Percentiles rank a stretch among this genome's conserved stretches.
Evolutionary conservation across 2,329 filamentous ascomycete genomes (phyloP).

Genomic region (Aspergillus persii): DNA sequence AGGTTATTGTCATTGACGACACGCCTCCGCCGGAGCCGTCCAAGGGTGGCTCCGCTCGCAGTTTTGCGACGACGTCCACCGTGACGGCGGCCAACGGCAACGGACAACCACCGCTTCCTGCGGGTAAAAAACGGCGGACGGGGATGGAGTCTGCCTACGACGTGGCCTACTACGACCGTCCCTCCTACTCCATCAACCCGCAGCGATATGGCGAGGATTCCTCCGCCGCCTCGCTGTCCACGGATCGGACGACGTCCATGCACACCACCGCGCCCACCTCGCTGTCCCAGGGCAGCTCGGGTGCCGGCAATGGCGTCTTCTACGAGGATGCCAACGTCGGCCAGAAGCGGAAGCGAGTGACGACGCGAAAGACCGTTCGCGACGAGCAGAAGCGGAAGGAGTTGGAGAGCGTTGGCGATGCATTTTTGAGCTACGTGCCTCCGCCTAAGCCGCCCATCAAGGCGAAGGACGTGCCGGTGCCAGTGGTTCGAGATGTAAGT

Average conservation of each 20-base stretch:
- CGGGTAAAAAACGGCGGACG: conserved; percentile 72
- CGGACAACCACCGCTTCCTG: conserved; percentile 39
- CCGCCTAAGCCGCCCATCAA: conserved; percentile 88
- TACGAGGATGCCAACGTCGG: conserved; percentile 69
- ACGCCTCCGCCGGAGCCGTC: conserved; percentile 53
- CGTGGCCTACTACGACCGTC: conserved; percentile 67
- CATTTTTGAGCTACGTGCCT: conserved; percentile 76
- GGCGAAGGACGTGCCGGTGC: conserved; percentile 71
- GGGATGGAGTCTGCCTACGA: conserved; percentile 62
- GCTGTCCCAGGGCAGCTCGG: conserved; percentile 59
- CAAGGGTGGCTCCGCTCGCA: conserved; percentile 21
- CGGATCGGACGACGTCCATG: conserved; percentile 77
- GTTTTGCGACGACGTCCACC: conserved; percentile 21
- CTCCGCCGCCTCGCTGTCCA: conserved; percentile 72
- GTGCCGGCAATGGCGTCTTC: conserved; percentile 56
- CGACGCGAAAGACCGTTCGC: conserved; percentile 73
- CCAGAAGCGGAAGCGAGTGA: conserved; percentile 81
- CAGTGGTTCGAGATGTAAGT: conserved; percentile 59
- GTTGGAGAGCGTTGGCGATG: conserved; percentile 66
- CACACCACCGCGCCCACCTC: conserved; percentile 90
- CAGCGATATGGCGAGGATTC: conserved; percentile 66
- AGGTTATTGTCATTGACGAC: conserved; percentile 78
- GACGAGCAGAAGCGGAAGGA: conserved; percentile 80
- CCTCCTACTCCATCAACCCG: conserved; percentile 71
- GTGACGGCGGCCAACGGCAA: conserved; percentile 28